Conservation (phyloP, 208 protist species). For the Angomonas ambiguus region DNA sequence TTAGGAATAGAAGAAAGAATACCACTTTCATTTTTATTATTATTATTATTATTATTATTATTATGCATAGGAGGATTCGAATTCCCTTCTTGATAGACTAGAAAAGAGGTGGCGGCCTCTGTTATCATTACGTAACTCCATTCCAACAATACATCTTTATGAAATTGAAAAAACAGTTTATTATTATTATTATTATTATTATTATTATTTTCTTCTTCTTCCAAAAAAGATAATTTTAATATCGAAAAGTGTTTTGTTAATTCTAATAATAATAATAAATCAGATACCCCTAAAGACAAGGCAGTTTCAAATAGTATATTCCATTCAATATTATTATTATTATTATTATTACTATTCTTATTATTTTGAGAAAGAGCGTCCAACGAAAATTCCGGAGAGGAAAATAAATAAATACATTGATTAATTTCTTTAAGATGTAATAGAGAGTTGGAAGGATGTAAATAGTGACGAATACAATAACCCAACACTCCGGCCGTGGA, state of each 20-base stretch:
- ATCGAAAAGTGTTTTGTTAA: conserved; percentile 1
- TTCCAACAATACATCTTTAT: not conserved
- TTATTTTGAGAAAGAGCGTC: no score
- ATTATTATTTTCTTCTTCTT: conserved; percentile 11
- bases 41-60: no score
- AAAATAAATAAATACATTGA: not conserved
- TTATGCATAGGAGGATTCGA: no score
- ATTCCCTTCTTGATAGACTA: not conserved
- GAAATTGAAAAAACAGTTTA: conserved; percentile 10
- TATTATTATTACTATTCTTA: no score
- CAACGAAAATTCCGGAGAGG: not conserved
- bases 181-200: conserved; percentile 9
- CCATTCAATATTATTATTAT: conserved; percentile 2
- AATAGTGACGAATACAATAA: no score
- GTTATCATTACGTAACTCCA: not conserved
- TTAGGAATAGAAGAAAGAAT: not conserved
- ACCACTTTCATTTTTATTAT: not conserved
- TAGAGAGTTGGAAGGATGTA: no score
- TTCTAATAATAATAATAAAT: conserved; percentile 8
- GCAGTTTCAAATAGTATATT: not conserved
- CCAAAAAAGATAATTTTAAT: conserved; percentile 8
- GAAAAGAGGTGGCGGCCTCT: not conserved
- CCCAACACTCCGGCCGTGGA: no score
- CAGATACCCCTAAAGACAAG: not conserved
- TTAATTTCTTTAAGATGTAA: conserved; percentile 1